Conservation (phyloP, 352 stramenopile genomes). For the Globisporangium abappressorium region DNA sequence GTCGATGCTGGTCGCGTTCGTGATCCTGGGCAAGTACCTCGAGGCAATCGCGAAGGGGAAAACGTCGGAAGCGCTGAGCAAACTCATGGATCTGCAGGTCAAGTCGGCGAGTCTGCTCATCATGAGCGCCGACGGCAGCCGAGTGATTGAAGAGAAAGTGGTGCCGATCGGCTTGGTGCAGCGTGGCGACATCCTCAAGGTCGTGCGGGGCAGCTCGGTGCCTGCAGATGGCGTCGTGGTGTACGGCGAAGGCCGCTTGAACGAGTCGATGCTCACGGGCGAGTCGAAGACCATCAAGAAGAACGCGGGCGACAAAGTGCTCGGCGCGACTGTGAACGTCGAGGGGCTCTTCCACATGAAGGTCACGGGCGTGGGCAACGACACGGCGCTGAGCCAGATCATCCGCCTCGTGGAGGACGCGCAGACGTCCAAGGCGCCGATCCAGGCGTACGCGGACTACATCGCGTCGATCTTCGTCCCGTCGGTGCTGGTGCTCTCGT, state of each 20-base stretch:
- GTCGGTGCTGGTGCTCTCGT: constrained; percentile 89
- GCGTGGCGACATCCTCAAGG: constrained; percentile 91
- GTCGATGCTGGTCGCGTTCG: constrained; percentile 98
- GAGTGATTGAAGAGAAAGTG: constrained; percentile 65
- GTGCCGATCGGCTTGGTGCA: constrained; percentile 90
- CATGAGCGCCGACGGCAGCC: constrained; percentile 51
- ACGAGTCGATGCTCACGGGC: constrained; percentile 95
- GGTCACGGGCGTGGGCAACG: constrained; percentile 90
- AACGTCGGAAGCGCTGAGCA: constrained; percentile 94
- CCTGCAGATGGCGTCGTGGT: constrained; percentile 93
- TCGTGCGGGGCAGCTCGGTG: constrained; percentile 90
- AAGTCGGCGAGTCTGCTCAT: constrained; percentile 94
- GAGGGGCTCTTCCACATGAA: constrained; percentile 91
- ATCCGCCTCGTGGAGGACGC: constrained; percentile 98
- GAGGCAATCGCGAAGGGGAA: constrained; percentile 92
- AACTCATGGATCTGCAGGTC: constrained; percentile 95
- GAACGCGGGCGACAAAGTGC: constrained; percentile 71
- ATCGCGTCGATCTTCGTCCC: constrained; percentile 96
- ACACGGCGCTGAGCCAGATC: constrained; percentile 96
- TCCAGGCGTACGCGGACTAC: constrained; percentile 97
- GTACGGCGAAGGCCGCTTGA: constrained; percentile 86
- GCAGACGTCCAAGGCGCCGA: constrained; percentile 96
- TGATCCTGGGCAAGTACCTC: constrained; percentile 98
- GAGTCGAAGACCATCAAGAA: constrained; percentile 95
- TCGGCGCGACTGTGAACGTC: constrained; percentile 92